These are phyloP conservation scores for Lonicera japonica DNA, from an alignment of 129 eudicot species.

Conservation along the genomic window DNA sequence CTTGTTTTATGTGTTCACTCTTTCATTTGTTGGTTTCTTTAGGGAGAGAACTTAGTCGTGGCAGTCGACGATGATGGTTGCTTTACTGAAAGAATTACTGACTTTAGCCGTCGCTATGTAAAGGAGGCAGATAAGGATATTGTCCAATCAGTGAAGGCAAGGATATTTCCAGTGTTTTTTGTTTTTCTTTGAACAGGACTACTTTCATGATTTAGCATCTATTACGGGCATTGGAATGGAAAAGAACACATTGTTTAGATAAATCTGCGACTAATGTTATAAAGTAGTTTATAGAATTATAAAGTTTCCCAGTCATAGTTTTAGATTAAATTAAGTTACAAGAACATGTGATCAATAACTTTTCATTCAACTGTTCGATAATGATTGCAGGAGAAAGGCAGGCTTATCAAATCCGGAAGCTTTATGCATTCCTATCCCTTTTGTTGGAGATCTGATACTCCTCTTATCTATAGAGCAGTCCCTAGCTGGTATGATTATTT, in stretches of 20 bases:
- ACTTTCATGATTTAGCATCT: neutral
- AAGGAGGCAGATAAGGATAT: slow-evolving; percentile 82
- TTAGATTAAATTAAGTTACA: neutral
- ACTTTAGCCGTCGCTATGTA: slow-evolving; percentile 54
- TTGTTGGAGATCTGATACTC: slow-evolving; percentile 82
- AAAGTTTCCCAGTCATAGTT: too few species aligned
- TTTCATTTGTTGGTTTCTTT: slow-evolving; percentile 5
- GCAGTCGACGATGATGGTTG: slow-evolving; percentile 92
- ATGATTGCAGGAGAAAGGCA: slow-evolving; percentile 64
- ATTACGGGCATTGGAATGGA: neutral
- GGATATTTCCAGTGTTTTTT: neutral
- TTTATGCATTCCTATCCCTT: slow-evolving; percentile 63
- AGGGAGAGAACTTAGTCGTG: slow-evolving; percentile 67
- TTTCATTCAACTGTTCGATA: neutral
- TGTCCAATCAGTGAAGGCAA: slow-evolving; percentile 66
- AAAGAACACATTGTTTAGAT: neutral
- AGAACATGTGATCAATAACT: neutral
- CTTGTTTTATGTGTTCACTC: neutral
- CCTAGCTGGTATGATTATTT: slow-evolving; percentile 59
- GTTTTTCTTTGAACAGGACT: neutral
- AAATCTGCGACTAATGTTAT: too few species aligned
- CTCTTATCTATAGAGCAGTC: slow-evolving; percentile 78
- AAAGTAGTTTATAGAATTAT: too few species aligned
- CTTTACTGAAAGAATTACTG: slow-evolving; percentile 63
- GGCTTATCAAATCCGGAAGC: slow-evolving; percentile 74